Percentiles rank a stretch among this genome's conserved stretches.
Evolutionary conservation across 176 grass and related monocot genomes (phyloP).

Genomic region (Carex parvula): DNA sequence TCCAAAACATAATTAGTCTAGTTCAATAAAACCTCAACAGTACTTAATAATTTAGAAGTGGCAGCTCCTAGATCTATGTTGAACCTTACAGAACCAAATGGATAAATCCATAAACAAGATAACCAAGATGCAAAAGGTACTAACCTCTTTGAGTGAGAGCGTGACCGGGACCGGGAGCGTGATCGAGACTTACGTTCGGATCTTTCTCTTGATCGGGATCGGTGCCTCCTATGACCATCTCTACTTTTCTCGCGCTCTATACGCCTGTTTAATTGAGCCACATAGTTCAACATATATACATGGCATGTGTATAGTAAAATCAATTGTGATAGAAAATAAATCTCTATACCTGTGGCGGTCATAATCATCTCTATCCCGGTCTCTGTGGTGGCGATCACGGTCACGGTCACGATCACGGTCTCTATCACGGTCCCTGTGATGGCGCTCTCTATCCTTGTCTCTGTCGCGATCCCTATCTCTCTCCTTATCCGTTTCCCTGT

Average conservation of each 20-base stretch:
- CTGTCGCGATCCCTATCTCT: conserved; percentile 39
- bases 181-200: conserved; percentile 62
- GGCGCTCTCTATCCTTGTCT: conserved; percentile 44
- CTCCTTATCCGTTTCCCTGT: conserved; percentile 21
- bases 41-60: not conserved
- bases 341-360: conserved; percentile 43
- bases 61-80: conserved; percentile 15
- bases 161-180: conserved; percentile 69
- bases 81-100: not conserved
- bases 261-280: conserved; percentile 37
- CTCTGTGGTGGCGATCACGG: conserved; percentile 64
- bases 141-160: conserved; percentile 83
- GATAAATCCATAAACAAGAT: not conserved
- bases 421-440: conserved; percentile 27
- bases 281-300: not conserved
- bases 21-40: not conserved
- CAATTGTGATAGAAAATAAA: not conserved
- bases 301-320: not conserved
- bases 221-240: conserved; percentile 59
- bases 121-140: not conserved
- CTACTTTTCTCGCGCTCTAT: conserved; percentile 51
- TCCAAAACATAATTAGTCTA: not conserved
- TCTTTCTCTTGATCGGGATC: conserved; percentile 56
- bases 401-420: conserved; percentile 23
- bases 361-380: conserved; percentile 71